Conservation (phyloP, 441 rosid genomes). For the Gossypium gossypioides region DNA sequence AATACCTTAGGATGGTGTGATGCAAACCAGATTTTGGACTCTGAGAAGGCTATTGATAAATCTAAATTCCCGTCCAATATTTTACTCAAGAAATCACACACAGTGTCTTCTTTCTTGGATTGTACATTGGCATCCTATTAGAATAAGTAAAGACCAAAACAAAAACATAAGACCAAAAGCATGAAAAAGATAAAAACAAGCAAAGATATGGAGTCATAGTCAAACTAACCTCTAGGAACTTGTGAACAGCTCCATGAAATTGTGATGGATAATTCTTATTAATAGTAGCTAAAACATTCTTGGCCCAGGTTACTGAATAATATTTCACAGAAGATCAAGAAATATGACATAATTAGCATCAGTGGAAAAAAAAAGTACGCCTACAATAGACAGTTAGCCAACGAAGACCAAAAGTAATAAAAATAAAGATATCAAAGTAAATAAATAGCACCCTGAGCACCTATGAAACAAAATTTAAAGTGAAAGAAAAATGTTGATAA, state of each 20-base stretch:
- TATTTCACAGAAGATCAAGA: conserved; percentile 8
- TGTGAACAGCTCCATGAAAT: conserved; percentile 44
- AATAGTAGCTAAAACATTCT: conserved; percentile 49
- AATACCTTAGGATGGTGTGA: conserved; percentile 87
- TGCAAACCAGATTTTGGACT: conserved; percentile 79
- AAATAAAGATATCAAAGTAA: neutral
- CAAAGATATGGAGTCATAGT: conserved; percentile 5
- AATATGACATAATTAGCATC: conserved; percentile 4
- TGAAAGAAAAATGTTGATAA: neutral
- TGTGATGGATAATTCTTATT: conserved; percentile 68
- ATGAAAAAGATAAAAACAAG: conserved; percentile 3
- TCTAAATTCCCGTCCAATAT: conserved; percentile 58
- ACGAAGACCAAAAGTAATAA: neutral
- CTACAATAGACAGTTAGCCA: neutral
- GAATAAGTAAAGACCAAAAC: conserved; percentile 7
- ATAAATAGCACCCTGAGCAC: neutral
- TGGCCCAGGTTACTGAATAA: conserved; percentile 62
- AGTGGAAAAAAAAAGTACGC: neutral
- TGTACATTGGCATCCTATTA: conserved; percentile 44
- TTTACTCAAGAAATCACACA: conserved; percentile 45
- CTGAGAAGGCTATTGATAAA: conserved; percentile 35
- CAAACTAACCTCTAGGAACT: conserved; percentile 58
- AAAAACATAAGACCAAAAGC: conserved; percentile 8
- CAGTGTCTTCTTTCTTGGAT: conserved; percentile 43
- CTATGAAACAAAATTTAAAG: neutral